phyloP scores from a whole-genome alignment of 202 grass and related monocot genomes.

The Sporobolus alterniflorus region DNA sequence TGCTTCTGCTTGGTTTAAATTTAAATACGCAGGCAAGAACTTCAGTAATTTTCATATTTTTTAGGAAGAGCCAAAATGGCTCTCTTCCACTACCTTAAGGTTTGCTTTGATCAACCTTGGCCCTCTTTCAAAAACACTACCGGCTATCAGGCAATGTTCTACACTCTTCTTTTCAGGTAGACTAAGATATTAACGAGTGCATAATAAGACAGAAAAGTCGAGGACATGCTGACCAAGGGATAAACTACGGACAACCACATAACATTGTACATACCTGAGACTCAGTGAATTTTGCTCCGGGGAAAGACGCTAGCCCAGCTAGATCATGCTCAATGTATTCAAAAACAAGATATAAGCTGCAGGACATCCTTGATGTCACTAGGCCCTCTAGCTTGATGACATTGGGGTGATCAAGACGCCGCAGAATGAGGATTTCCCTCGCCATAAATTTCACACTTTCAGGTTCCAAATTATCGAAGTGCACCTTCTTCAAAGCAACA shows the following conservation, averaged over 20 bases:
- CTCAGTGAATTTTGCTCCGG: slow-evolving; percentile 88
- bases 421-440: slow-evolving; percentile 94
- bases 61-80: background rate
- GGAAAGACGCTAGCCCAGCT: slow-evolving; percentile 91
- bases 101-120: background rate
- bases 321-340: slow-evolving; percentile 99
- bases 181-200: background rate
- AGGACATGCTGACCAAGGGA: background rate
- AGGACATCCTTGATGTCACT: slow-evolving; percentile 98
- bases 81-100: background rate
- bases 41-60: background rate
- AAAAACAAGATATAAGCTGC: slow-evolving; percentile 99
- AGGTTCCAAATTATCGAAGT: slow-evolving; percentile 96
- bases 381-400: slow-evolving; percentile 97
- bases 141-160: background rate
- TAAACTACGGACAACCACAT: slow-evolving; percentile 3
- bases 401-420: slow-evolving; percentile 97
- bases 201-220: slow-evolving; percentile 1
- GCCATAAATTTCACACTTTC: slow-evolving; percentile 99
- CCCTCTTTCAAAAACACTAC: background rate
- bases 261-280: slow-evolving; percentile 68
- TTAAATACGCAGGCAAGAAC: background rate
- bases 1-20: background rate
- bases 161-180: background rate
- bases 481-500: slow-evolving; percentile 98